Evolutionary conservation across 768 basidiomycete species (phyloP).

Genomic region (Macrolepiota dolichaula): DNA sequence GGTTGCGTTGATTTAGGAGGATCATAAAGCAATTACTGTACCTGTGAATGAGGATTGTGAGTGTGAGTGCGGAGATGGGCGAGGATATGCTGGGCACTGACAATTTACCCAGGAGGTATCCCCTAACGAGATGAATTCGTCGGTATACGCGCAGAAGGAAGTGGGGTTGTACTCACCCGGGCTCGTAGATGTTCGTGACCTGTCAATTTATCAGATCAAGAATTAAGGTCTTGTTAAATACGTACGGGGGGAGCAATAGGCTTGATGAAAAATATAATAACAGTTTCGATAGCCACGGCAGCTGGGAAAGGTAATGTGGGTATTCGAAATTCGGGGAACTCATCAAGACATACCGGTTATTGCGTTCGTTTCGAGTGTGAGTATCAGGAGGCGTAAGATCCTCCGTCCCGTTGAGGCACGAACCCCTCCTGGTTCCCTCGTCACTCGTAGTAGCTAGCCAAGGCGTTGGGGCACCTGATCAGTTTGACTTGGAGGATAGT

Average conservation of each 20-base stretch:
- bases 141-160: neutral
- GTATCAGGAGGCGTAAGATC: neutral
- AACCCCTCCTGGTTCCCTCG: neutral
- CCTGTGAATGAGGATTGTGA: neutral
- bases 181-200: neutral
- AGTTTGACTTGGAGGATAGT: too few species aligned
- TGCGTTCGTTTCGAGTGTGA: neutral
- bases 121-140: neutral
- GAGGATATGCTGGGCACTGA: neutral
- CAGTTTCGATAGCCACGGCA: neutral
- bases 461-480: neutral
- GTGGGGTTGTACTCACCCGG: neutral
- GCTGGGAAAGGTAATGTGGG: neutral
- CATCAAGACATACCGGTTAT: neutral
- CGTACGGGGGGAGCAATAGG: neutral
- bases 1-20: neutral
- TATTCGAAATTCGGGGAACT: neutral
- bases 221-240: neutral
- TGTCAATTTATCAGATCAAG: neutral
- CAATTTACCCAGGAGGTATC: neutral
- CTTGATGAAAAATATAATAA: neutral
- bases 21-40: constrained; percentile 1
- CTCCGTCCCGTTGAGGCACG: neutral
- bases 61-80: neutral
- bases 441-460: neutral